Conservation (phyloP, 139 green algal genomes). For the Tetratostichococcus sp. region DNA sequence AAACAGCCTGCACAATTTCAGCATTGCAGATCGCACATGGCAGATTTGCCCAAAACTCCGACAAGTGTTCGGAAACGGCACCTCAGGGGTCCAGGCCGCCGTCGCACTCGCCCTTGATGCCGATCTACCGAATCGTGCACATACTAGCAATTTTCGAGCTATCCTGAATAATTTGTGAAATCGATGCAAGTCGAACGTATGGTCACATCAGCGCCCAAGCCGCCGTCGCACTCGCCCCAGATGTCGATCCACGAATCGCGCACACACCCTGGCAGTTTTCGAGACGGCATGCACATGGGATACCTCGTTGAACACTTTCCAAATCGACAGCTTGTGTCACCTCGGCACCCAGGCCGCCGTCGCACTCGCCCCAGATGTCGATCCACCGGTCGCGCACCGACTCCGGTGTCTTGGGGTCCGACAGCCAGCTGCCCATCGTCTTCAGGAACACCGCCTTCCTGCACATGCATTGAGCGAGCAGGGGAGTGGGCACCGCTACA, state of each 20-base stretch:
- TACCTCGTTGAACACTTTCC: background rate
- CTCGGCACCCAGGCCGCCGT: background rate
- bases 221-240: background rate
- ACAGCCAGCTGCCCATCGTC: conserved; percentile 13
- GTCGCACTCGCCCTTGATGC: conserved; percentile 1
- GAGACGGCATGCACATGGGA: background rate
- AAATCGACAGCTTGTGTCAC: too few relatives aligned
- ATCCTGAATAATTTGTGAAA: background rate
- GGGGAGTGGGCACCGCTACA: too few relatives aligned
- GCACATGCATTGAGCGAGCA: background rate
- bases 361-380: conserved; percentile 1
- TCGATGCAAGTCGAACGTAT: too few relatives aligned
- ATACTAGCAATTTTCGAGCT: too few relatives aligned
- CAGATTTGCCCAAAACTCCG: too few relatives aligned
- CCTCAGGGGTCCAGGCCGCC: background rate
- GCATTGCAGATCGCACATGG: too few relatives aligned
- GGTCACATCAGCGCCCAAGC: background rate
- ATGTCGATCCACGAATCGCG: conserved; percentile 12
- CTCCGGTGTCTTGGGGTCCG: conserved; percentile 13
- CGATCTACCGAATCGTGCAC: conserved; percentile 6
- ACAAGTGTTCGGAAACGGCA: too few relatives aligned
- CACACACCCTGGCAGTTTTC: too few relatives aligned
- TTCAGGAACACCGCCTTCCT: conserved; percentile 7
- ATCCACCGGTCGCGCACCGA: conserved; percentile 7
- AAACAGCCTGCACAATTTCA: too few relatives aligned